Base-by-base conservation (phyloP, 768 basidiomycete genomes). In the Psilocybe tampanensis region DNA sequence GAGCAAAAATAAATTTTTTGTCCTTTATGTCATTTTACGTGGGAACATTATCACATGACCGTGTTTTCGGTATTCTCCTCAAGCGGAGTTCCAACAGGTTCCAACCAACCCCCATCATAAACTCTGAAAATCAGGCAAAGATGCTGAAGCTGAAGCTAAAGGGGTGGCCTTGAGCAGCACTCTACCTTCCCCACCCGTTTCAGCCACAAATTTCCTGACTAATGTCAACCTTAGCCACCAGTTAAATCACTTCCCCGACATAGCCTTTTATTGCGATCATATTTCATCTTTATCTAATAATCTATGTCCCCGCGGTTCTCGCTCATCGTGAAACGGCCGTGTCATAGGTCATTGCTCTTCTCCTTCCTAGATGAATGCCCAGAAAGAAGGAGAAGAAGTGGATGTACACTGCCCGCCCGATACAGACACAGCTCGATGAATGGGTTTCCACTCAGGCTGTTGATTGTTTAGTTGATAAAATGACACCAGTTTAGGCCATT, bases 21-120 rank as follows among this genome's bases (percentile, higher is more conserved):
- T 3, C 23, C 1, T 21, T 49, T 59, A 59, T 54, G 44, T 1
- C 2, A 3, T 1, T 2, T 4, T 2, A 1, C 54, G 58, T 59
- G 58, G 29, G 58, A 59, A 59, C 2, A 34, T 23, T 32, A 19
- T 44, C 53, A 54, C 47, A 42, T 59, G 58, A 45, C 19, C 36
- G 4, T 26, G 8, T 4, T 2, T 17, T 5, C 47, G 47, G 47
- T n/a, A 26, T 48, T 48, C n/a, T 15, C 29, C 47, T 33, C 2
- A n/a, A 19, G 4, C 47, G 32, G 47, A 32, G 29, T 29, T 33
- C 26, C 4, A 48, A n/a, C n/a, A n/a, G n/a, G n/a, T n/a, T n/a
- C n/a, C n/a, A n/a, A n/a, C n/a, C n/a, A n/a, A n/a, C n/a, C n/a
- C n/a, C n/a, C n/a, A n/a, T n/a, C n/a, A n/a, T n/a, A n/a, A 44